Conservation (phyloP, 345 rosid species). For the Balakata baccata region DNA sequence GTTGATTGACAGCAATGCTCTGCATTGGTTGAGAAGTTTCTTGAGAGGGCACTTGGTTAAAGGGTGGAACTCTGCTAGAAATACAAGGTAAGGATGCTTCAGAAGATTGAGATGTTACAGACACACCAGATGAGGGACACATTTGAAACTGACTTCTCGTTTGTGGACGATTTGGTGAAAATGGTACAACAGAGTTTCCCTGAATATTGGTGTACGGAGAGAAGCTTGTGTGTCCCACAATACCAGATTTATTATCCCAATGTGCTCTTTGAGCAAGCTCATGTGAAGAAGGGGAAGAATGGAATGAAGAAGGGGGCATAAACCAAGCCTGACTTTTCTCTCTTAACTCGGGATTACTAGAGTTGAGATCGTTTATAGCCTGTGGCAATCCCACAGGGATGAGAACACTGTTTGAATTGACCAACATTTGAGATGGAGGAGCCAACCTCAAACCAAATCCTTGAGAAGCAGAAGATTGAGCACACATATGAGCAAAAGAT, state of each 20-base stretch:
- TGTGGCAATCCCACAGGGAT: not conserved
- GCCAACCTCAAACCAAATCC: conserved; percentile 13
- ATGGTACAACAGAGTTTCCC: conserved; percentile 25
- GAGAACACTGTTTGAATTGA: conserved; percentile 11
- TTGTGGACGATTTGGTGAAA: conserved; percentile 12
- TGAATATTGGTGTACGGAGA: conserved; percentile 21
- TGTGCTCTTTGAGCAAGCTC: conserved; percentile 23
- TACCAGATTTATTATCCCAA: conserved; percentile 21
- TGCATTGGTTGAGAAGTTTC: conserved; percentile 6
- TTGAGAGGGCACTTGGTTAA: conserved; percentile 14
- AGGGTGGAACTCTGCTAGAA: conserved; percentile 21
- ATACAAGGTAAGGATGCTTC: conserved; percentile 19
- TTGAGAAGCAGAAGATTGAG: conserved; percentile 7
- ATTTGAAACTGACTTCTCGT: conserved; percentile 30
- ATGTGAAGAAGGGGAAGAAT: conserved; percentile 6
- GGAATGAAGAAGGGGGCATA: conserved; percentile 8
- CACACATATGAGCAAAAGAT: conserved; percentile 10
- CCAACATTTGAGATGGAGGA: conserved; percentile 17
- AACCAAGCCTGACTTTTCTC: conserved; percentile 16
- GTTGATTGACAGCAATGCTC: conserved; percentile 23
- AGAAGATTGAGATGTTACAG: conserved; percentile 22
- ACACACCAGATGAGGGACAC: conserved; percentile 20
- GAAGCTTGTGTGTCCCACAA: conserved; percentile 17
- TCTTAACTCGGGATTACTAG: not conserved
- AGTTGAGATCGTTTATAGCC: conserved; percentile 1